Conservation (phyloP, 805 yeast species). For the Suhomyces sp. region DNA sequence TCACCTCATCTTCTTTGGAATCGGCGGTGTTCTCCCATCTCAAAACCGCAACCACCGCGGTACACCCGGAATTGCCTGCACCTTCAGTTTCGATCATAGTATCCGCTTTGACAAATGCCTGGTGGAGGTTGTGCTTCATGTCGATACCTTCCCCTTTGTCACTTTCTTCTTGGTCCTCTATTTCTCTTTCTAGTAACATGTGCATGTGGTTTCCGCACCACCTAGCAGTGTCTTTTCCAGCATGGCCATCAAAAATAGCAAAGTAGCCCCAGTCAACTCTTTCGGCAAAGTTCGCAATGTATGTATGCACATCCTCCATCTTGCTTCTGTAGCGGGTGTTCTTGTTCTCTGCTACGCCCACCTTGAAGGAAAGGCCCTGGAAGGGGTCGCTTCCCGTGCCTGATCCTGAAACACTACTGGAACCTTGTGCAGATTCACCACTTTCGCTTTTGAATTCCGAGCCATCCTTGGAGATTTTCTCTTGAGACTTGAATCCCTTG, state of each 20-base stretch:
- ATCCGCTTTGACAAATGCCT: conserved; percentile 76
- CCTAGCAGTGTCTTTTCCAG: conserved; percentile 87
- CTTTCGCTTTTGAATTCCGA: not conserved
- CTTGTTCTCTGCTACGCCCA: conserved; percentile 90
- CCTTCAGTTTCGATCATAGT: conserved; percentile 55
- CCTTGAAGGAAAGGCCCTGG: conserved; percentile 64
- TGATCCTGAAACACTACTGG: not conserved
- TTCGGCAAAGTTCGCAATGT: conserved; percentile 90
- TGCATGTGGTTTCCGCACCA: conserved; percentile 93
- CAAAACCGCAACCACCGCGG: conserved; percentile 90
- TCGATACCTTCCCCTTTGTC: conserved; percentile 47
- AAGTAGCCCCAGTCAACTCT: conserved; percentile 90
- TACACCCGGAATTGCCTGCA: conserved; percentile 81
- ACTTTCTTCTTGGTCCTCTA: conserved; percentile 21
- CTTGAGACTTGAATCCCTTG: not conserved
- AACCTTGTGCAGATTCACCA: not conserved
- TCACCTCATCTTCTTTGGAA: conserved; percentile 9
- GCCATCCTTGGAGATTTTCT: not conserved
- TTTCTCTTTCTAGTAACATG: conserved; percentile 56
- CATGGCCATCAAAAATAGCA: conserved; percentile 96
- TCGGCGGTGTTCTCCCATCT: conserved; percentile 64
- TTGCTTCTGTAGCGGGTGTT: conserved; percentile 76
- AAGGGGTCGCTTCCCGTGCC: conserved; percentile 38
- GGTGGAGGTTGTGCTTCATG: conserved; percentile 63
- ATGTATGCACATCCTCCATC: conserved; percentile 96